phyloP scores from a whole-genome alignment of 2,329 filamentous ascomycete species.

The Penicillium sp. region DNA sequence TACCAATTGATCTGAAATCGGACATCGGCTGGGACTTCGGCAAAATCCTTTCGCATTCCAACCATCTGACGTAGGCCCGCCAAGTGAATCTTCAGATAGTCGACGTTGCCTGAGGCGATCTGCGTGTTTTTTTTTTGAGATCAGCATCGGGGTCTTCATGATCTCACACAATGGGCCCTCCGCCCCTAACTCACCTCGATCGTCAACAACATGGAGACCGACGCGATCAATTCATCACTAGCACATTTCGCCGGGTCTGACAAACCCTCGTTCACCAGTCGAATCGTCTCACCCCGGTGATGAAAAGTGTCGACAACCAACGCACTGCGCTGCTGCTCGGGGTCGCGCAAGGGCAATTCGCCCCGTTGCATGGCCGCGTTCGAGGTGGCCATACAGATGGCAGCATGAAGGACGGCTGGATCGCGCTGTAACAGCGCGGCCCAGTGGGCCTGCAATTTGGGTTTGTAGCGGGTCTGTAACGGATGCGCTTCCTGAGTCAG shows the following conservation, averaged over 20 bases:
- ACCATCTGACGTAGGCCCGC: slow-evolving; percentile 38
- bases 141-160: too few relatives aligned
- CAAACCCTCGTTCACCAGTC: slow-evolving; percentile 34
- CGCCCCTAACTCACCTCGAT: slow-evolving; percentile 29
- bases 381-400: slow-evolving; percentile 34
- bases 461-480: slow-evolving; percentile 30
- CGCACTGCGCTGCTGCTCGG: slow-evolving; percentile 25
- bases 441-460: slow-evolving; percentile 33
- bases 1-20: slow-evolving; percentile 39
- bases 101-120: slow-evolving; percentile 36
- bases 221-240: slow-evolving; percentile 36
- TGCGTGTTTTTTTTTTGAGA: slow-evolving; percentile 8
- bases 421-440: slow-evolving; percentile 30
- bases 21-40: slow-evolving; percentile 32
- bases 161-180: too few relatives aligned
- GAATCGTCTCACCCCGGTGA: slow-evolving; percentile 36
- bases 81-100: slow-evolving; percentile 36
- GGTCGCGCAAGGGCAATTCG: slow-evolving; percentile 30
- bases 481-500: slow-evolving; percentile 34
- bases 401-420: slow-evolving; percentile 33
- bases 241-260: slow-evolving; percentile 35
- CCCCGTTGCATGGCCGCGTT: slow-evolving; percentile 31
- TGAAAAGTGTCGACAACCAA: slow-evolving; percentile 35
- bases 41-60: slow-evolving; percentile 32
- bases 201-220: slow-evolving; percentile 35